Evolutionary conservation across 2,329 filamentous ascomycete genomes (phyloP).

Genomic region (Tympanopsis confertula): DNA sequence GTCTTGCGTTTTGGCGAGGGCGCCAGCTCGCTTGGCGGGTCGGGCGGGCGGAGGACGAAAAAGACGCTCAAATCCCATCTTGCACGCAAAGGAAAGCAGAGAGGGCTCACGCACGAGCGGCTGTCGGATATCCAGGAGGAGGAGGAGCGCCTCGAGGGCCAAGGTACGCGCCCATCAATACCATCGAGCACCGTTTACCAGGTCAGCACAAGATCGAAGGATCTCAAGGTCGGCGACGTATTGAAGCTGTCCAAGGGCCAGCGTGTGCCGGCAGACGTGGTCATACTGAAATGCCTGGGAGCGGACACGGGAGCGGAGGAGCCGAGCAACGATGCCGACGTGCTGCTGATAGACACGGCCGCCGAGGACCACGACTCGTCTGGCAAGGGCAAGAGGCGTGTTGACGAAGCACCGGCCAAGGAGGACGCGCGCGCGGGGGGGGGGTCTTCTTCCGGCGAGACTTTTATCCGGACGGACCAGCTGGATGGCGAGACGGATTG

Average conservation of each 20-base stretch:
- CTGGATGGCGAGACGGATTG: conserved; percentile 96
- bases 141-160: conserved; percentile 38
- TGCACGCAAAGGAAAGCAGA: conserved; percentile 23
- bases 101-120: conserved; percentile 23
- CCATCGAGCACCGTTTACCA: conserved; percentile 48
- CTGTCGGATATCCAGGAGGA: conserved; percentile 61
- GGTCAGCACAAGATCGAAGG: conserved; percentile 68
- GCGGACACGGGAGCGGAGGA: conserved; percentile 33
- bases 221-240: conserved; percentile 91
- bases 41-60: conserved; percentile 20
- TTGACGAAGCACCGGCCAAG: conserved; percentile 10
- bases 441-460: conserved; percentile 58
- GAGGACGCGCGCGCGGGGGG: conserved; percentile 14
- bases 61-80: conserved; percentile 34
- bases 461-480: conserved; percentile 94
- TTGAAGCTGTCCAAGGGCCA: conserved; percentile 85
- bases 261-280: conserved; percentile 83
- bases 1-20: conserved; percentile 56
- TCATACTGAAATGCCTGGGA: conserved; percentile 74
- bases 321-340: conserved; percentile 19
- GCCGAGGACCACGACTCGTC: conserved; percentile 10
- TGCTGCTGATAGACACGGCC: conserved; percentile 25
- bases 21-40: conserved; percentile 28
- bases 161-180: conserved; percentile 18
- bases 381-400: conserved; percentile 21